Evolutionary conservation across 352 stramenopile species (phyloP).

Genomic region (Blastocystis sp.): DNA sequence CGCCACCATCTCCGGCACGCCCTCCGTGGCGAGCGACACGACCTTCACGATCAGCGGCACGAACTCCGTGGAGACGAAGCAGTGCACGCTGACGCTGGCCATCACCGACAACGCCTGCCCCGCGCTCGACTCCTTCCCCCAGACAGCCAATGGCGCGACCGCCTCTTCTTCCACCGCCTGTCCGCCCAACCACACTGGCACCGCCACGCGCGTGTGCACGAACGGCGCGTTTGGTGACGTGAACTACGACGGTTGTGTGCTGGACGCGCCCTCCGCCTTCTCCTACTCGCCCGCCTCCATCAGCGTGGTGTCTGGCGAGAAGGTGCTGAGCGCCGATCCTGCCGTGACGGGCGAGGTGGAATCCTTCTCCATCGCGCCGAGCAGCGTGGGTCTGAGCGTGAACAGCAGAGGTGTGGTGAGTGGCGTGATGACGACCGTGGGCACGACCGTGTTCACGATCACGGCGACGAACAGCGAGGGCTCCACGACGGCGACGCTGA

Average conservation of each 20-base stretch:
- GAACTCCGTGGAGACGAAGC: neutral
- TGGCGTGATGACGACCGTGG: too few species aligned
- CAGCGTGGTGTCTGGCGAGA: too few species aligned
- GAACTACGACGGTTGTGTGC: neutral
- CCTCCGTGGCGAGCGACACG: neutral
- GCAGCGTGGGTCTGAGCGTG: too few species aligned
- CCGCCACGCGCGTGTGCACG: conserved; percentile 19
- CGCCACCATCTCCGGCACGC: conserved; percentile 35
- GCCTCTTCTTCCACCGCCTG: neutral
- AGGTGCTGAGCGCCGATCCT: too few species aligned
- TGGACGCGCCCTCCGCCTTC: neutral
- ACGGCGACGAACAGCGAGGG: too few species aligned
- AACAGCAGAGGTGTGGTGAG: too few species aligned
- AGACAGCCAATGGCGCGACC: conserved; percentile 6
- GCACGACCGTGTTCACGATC: too few species aligned
- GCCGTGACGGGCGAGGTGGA: too few species aligned
- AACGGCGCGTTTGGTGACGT: conserved; percentile 3
- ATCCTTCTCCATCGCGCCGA: too few species aligned
- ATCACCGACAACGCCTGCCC: conserved; percentile 16
- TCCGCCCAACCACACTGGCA: neutral
- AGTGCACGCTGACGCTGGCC: neutral
- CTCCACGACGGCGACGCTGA: too few species aligned
- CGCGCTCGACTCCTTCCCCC: conserved; percentile 31
- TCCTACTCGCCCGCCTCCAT: neutral
- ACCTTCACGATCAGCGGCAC: neutral